These are phyloP conservation scores for Chytriomyces confervae DNA, from an alignment of 192 early-diverging fungal species.

Conservation along the genomic window DNA sequence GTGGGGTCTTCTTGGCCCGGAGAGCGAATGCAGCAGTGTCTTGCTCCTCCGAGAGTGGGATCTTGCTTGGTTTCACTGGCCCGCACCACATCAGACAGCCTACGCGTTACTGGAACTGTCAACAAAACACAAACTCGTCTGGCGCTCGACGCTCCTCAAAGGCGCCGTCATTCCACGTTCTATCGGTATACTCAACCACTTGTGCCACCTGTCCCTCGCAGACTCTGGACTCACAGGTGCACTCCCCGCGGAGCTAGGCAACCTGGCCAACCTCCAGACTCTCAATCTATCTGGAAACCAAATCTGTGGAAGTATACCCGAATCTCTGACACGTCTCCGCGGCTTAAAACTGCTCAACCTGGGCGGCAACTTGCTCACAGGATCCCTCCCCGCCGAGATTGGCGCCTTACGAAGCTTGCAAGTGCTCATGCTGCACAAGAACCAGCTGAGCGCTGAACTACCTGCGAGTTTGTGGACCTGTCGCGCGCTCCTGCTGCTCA, in stretches of 20 bases:
- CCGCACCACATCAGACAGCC: background rate
- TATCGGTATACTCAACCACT: background rate
- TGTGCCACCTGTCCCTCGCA: background rate
- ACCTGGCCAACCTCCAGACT: background rate
- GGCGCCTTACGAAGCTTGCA: background rate
- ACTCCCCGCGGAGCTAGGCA: background rate
- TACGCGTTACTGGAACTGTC: background rate
- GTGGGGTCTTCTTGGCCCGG: background rate
- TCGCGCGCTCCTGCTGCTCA: background rate
- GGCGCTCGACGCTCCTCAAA: background rate
- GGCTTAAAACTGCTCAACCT: background rate
- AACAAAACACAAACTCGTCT: background rate
- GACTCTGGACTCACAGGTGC: background rate
- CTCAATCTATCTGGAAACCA: background rate
- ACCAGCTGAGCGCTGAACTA: conserved; percentile 1
- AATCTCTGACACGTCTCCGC: background rate
- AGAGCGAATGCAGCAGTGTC: background rate
- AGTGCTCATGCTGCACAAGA: background rate
- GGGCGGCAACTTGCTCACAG: background rate
- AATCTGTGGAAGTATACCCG: background rate
- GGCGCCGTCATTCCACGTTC: background rate
- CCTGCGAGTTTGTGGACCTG: background rate
- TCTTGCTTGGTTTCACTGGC: background rate
- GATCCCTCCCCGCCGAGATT: conserved; percentile 1
- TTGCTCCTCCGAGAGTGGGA: background rate